These are phyloP conservation scores for Kalaharituber pfeilii DNA, from an alignment of 2,329 filamentous ascomycete species.

Conservation along the genomic window DNA sequence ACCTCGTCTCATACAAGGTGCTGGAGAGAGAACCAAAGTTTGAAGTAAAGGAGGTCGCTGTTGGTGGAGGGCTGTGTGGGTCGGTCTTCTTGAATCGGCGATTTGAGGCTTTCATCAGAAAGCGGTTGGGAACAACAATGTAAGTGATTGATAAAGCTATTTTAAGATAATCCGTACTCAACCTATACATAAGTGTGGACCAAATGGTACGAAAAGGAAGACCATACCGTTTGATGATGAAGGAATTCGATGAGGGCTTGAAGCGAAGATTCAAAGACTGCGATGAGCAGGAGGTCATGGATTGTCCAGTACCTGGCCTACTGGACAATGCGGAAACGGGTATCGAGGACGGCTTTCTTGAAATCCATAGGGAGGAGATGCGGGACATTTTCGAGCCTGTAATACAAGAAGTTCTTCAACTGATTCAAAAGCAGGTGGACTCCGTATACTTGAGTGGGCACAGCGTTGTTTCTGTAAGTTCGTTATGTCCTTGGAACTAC, in stretches of 20 bases:
- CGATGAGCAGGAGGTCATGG: neutral
- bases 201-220: neutral
- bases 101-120: conserved; percentile 37
- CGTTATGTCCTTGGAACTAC: too few relatives aligned
- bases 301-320: neutral
- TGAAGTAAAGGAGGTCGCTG: conserved; percentile 62
- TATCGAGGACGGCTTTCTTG: conserved; percentile 27
- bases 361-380: neutral
- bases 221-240: neutral
- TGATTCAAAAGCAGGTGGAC: neutral
- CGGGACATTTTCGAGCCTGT: neutral
- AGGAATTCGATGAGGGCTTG: conserved; percentile 33
- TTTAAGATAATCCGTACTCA: neutral
- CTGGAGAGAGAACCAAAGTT: conserved; percentile 48
- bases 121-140: conserved; percentile 10
- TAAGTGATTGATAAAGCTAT: neutral
- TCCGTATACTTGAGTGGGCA: neutral
- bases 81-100: conserved; percentile 52
- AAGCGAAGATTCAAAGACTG: neutral
- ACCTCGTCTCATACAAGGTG: conserved; percentile 61
- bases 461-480: neutral
- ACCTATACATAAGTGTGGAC: neutral
- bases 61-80: conserved; percentile 47
- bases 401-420: conserved; percentile 7
- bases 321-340: neutral